Percentiles rank a stretch among this genome's conserved stretches.
Evolutionary conservation across 192 early-diverging fungal species (phyloP).

Genomic region (Umbelopsis sp.): DNA sequence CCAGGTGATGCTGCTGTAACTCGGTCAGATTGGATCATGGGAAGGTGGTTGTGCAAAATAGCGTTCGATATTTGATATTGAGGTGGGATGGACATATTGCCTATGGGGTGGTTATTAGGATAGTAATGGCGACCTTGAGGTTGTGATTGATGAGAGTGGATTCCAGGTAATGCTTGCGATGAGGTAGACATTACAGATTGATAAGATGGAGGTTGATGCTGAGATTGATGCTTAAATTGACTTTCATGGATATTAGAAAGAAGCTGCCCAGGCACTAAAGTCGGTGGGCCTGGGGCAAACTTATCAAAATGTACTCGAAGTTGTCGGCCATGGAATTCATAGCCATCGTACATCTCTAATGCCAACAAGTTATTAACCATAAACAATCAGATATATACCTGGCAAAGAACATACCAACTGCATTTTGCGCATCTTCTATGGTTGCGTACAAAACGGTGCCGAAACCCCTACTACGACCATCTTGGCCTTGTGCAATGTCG

Average conservation of each 20-base stretch:
- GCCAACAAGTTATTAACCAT: neutral
- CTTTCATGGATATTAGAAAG: conserved; percentile 48
- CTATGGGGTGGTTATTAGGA: too few species aligned
- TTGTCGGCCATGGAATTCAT: conserved; percentile 51
- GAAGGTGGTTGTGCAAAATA: too few species aligned
- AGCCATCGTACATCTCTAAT: conserved; percentile 52
- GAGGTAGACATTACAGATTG: too few species aligned
- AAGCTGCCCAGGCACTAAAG: conserved; percentile 49
- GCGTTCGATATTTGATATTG: too few species aligned
- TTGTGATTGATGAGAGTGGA: too few species aligned
- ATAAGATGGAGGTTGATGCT: neutral
- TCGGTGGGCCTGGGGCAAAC: conserved; percentile 52
- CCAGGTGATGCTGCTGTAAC: too few species aligned
- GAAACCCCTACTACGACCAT: conserved; percentile 75
- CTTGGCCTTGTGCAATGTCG: conserved; percentile 63
- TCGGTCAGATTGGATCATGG: too few species aligned
- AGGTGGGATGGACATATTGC: too few species aligned
- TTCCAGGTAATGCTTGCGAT: too few species aligned
- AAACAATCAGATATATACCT: neutral
- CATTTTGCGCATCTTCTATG: conserved; percentile 69
- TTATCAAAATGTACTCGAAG: conserved; percentile 59
- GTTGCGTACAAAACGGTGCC: conserved; percentile 73
- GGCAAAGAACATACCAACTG: conserved; percentile 53
- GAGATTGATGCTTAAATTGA: neutral
- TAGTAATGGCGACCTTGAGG: too few species aligned